Percentiles rank a stretch among this genome's conserved stretches.
These are phyloP conservation scores for Huntiella moniliformis DNA, from an alignment of 2,329 filamentous ascomycete species.

Conservation along the genomic window DNA sequence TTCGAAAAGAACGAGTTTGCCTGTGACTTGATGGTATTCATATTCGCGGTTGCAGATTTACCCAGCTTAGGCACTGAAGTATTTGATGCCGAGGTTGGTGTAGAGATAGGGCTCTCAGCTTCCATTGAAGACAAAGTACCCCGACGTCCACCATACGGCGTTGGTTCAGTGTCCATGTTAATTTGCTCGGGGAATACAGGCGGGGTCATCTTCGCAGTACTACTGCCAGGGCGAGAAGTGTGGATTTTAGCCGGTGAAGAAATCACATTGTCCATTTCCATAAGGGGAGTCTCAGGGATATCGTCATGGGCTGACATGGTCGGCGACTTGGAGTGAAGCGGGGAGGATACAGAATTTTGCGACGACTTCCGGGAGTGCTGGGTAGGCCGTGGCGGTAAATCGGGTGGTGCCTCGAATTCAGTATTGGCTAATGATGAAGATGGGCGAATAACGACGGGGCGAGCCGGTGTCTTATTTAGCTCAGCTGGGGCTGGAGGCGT, in stretches of 20 bases:
- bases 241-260: conserved; percentile 2
- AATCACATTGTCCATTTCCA: conserved; percentile 4
- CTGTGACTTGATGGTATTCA: conserved; percentile 8
- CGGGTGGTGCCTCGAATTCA: background rate
- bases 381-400: conserved; percentile 1
- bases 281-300: background rate
- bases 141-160: conserved; percentile 10
- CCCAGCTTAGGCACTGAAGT: background rate
- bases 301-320: background rate
- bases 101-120: conserved; percentile 3
- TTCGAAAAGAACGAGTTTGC: conserved; percentile 10
- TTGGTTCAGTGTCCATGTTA: conserved; percentile 8
- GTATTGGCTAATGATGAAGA: background rate
- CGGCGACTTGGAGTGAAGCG: background rate
- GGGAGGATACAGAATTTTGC: background rate
- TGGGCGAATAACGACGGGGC: background rate
- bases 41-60: conserved; percentile 3
- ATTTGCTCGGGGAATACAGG: conserved; percentile 10
- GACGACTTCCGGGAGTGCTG: background rate
- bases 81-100: background rate
- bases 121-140: conserved; percentile 11
- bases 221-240: background rate
- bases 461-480: conserved; percentile 1
- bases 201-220: conserved; percentile 1
- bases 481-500: background rate